Conservation (phyloP, 306 rosid species). For the Malus fusca region DNA sequence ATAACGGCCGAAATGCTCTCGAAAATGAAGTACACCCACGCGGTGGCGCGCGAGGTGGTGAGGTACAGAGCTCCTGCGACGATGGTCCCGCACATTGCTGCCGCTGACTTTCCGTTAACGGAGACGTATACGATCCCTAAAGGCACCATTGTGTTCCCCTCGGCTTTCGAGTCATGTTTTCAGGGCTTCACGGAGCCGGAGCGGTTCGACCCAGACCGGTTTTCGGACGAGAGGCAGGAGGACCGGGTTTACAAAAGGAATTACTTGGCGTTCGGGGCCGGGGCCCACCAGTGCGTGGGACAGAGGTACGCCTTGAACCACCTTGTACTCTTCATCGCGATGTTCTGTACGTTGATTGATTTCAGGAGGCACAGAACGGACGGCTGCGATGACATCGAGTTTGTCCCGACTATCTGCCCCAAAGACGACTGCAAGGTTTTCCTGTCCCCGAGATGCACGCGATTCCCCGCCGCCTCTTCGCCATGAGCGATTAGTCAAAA, state of each 20-base stretch:
- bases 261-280: conserved; percentile 80
- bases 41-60: conserved; percentile 90
- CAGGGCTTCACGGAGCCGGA: conserved; percentile 79
- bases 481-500: background rate
- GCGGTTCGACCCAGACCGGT: conserved; percentile 82
- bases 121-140: conserved; percentile 55
- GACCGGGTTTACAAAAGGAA: conserved; percentile 60
- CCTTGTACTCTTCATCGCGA: conserved; percentile 72
- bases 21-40: conserved; percentile 67
- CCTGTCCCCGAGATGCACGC: conserved; percentile 39
- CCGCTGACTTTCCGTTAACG: conserved; percentile 47
- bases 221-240: conserved; percentile 62
- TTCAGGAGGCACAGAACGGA: conserved; percentile 67
- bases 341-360: conserved; percentile 64
- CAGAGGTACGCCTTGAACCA: conserved; percentile 86
- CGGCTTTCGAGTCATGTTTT: conserved; percentile 63
- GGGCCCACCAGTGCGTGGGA: conserved; percentile 90
- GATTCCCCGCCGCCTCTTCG: conserved; percentile 34
- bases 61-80: conserved; percentile 77
- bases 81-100: conserved; percentile 72
- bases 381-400: conserved; percentile 79
- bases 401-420: conserved; percentile 76
- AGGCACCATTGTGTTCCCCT: conserved; percentile 79
- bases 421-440: conserved; percentile 77
- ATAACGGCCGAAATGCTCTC: conserved; percentile 51